Percentiles rank a stretch among this genome's conserved stretches.
Conservation (phyloP, 2,329 filamentous ascomycete species). For the Paraconiothyrium sp. region DNA sequence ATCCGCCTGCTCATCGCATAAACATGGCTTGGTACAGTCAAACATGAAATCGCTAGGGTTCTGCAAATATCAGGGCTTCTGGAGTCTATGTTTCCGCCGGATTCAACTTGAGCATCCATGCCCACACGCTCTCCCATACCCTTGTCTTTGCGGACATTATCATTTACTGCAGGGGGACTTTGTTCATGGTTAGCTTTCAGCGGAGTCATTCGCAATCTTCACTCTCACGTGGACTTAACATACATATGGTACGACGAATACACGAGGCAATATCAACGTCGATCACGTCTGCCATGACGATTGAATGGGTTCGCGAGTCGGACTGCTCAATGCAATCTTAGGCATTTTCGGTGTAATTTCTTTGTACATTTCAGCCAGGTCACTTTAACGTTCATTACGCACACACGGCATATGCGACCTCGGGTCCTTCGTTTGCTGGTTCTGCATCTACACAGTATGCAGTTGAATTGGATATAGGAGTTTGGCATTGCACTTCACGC, state of each 20-base stretch:
- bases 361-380: conserved; percentile 4
- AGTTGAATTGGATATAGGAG: conserved; percentile 11
- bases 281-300: conserved; percentile 5
- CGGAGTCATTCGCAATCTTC: conserved; percentile 6
- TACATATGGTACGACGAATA: conserved; percentile 9
- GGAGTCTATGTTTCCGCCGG: not conserved
- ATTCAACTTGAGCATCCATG: conserved; percentile 24
- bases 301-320: conserved; percentile 2
- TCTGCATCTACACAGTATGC: conserved; percentile 1
- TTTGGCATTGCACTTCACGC: conserved; percentile 14
- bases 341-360: not conserved
- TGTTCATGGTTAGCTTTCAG: conserved; percentile 16
- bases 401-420: conserved; percentile 7
- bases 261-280: conserved; percentile 8
- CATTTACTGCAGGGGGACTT: conserved; percentile 17
- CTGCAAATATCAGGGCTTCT: not conserved
- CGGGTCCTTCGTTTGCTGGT: conserved; percentile 8
- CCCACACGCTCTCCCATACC: conserved; percentile 21
- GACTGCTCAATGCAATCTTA: not conserved
- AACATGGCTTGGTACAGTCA: not conserved
- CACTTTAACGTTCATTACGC: conserved; percentile 4
- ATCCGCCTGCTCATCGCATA: not conserved
- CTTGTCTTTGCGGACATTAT: conserved; percentile 11
- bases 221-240: conserved; percentile 2
- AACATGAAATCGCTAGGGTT: not conserved